Percentiles rank a stretch among this genome's conserved stretches.
These are phyloP conservation scores for Boletus huronensis DNA, from an alignment of 768 basidiomycete species.

Conservation along the genomic window DNA sequence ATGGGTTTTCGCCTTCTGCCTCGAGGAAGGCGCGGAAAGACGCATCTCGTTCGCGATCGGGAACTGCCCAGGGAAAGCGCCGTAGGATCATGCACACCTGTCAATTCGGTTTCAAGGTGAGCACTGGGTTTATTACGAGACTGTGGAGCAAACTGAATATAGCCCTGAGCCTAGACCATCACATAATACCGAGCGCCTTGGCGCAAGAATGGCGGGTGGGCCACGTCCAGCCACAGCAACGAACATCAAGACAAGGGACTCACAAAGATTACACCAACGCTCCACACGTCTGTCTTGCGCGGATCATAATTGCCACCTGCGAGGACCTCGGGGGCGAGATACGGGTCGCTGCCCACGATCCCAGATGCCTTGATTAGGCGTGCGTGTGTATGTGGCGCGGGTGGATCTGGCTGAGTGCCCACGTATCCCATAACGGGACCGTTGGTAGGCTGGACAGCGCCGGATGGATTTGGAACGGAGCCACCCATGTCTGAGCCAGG, in stretches of 20 bases:
- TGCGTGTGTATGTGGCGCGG: conserved; percentile 40
- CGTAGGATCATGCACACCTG: conserved; percentile 87
- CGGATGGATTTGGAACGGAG: conserved; percentile 25
- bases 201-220: neutral
- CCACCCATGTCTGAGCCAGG: conserved; percentile 73
- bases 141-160: conserved; percentile 1
- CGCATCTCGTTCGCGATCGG: conserved; percentile 89
- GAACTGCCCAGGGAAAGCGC: conserved; percentile 98
- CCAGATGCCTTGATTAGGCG: conserved; percentile 67
- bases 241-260: conserved; percentile 21
- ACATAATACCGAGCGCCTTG: neutral
- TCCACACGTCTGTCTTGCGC: conserved; percentile 98
- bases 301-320: conserved; percentile 82
- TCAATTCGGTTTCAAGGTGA: conserved; percentile 2
- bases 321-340: conserved; percentile 96
- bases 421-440: conserved; percentile 19
- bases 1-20: conserved; percentile 81
- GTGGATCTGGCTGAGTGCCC: conserved; percentile 17
- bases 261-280: conserved; percentile 96
- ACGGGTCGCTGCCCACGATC: conserved; percentile 95
- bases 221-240: neutral
- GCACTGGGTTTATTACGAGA: conserved; percentile 11
- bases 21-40: conserved; percentile 90
- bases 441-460: neutral
- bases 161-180: neutral